phyloP scores from a whole-genome alignment of 805 yeast genomes.

The Wickerhamomyces xylosicus region DNA sequence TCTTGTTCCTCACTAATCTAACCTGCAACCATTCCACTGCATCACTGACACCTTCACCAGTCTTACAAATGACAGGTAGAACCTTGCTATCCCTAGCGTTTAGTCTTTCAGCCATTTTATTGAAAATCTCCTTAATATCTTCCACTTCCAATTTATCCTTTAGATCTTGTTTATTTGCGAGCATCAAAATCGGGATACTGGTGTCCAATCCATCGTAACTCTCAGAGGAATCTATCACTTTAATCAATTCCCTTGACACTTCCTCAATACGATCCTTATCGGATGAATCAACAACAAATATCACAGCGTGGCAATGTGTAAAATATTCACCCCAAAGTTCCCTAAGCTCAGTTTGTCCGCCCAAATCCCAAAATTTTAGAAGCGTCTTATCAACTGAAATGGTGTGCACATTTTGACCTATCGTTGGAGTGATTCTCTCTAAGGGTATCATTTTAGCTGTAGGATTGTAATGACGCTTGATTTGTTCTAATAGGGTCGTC shows the following conservation, averaged over 20 bases:
- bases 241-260: conserved; percentile 54
- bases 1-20: conserved; percentile 42
- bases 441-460: conserved; percentile 36
- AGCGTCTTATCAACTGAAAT: conserved; percentile 26
- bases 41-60: conserved; percentile 69
- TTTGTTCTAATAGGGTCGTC: conserved; percentile 67
- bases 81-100: conserved; percentile 89
- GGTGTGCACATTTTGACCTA: conserved; percentile 74
- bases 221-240: conserved; percentile 30
- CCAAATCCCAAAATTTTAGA: conserved; percentile 91
- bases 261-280: conserved; percentile 78
- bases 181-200: conserved; percentile 85
- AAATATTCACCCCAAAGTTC: conserved; percentile 84
- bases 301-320: conserved; percentile 78
- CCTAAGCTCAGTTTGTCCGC: conserved; percentile 85
- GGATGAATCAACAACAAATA: conserved; percentile 87
- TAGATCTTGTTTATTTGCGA: conserved; percentile 90
- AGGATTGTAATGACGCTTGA: conserved; percentile 43
- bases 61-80: conserved; percentile 79
- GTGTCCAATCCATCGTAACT: conserved; percentile 41
- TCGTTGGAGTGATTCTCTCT: conserved; percentile 77
- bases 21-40: conserved; percentile 84
- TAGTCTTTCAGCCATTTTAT: conserved; percentile 71
- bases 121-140: conserved; percentile 73
- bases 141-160: conserved; percentile 63